A percentile compares a stretch with the other conserved stretches of the same genome.
Conservation (phyloP, 1,139 yeast species). For the Candida smagusa region DNA sequence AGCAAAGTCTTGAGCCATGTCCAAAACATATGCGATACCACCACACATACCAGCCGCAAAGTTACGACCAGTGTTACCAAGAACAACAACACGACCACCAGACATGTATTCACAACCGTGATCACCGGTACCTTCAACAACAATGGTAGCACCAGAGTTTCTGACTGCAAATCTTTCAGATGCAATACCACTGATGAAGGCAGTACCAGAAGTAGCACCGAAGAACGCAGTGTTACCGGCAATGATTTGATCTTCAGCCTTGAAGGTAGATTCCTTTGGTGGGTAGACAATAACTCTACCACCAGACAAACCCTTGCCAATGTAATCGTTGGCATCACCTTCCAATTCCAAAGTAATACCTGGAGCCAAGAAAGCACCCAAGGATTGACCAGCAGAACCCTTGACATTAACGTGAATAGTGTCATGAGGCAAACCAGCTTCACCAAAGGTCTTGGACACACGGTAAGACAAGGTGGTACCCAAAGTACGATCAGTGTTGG, state of each 20-base stretch:
- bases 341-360: conserved; percentile 94
- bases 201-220: conserved; percentile 95
- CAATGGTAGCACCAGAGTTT: conserved; percentile 97
- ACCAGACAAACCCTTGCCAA: conserved; percentile 96
- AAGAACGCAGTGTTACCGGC: conserved; percentile 97
- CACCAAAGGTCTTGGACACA: conserved; percentile 91
- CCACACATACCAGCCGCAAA: conserved; percentile 99
- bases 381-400: conserved; percentile 98
- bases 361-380: conserved; percentile 95
- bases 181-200: conserved; percentile 94
- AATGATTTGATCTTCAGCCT: conserved; percentile 93
- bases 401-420: conserved; percentile 87
- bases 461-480: conserved; percentile 95
- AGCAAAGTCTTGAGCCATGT: conserved; percentile 88
- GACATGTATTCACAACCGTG: conserved; percentile 99
- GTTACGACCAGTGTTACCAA: conserved; percentile 90
- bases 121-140: conserved; percentile 96
- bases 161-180: conserved; percentile 98
- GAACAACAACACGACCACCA: conserved; percentile 94
- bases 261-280: conserved; percentile 76
- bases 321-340: conserved; percentile 98
- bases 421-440: conserved; percentile 89
- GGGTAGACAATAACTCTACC: conserved; percentile 93
- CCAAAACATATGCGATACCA: conserved; percentile 96
- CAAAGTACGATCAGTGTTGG: conserved; percentile 93